Base-by-base conservation (phyloP, 1,139 yeast species). In the Debaryomyces singareniensis region DNA sequence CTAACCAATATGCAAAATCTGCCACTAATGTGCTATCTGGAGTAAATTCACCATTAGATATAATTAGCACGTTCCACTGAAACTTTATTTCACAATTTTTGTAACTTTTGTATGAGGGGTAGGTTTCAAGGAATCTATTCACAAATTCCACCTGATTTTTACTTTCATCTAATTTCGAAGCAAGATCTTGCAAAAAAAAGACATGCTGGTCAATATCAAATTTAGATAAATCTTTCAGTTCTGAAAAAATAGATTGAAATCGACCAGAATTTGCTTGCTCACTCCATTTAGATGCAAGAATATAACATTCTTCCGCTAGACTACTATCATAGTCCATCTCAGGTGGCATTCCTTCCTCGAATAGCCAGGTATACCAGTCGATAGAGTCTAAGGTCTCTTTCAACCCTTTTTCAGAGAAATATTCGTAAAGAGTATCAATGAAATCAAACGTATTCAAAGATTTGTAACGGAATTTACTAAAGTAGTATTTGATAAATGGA, bases 201-300 rank as follows among this genome's bases (percentile, higher is more conserved):
- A 57, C 47, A 29, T 56, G 55, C 38, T 63, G 70, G 36, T 56
- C 58, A 10, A 58, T 50, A 26, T 59, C 54, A 35, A 61, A 57
- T 3, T 33, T 23, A 15, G 24, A 34, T 15, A 58, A 44, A 35
- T 60, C 66, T 4, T 33, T 30, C 4, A 22, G 13, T 26, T 45
- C 43, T 24, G 36, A 27, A 28, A 52, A 51, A 15, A 37, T 29
- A 9, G 33, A 16, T 10, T 28, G 20, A 9, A 5, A 12, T 3
- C 24, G 22, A 5, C 20, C 30, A 10, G 31, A 27, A 16, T 35
- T 27, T 3, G 43, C 33, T 24, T 22, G 40, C 3, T 33, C 34
- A 1, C 45, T 40, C 63, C 64, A 58, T 37, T 44, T 48, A 9
- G 42, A 43, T n/a, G 46, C 58, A 24, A 53, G 46, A 9, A 23